These are phyloP conservation scores for Stromatinia cepivora DNA, from an alignment of 2,329 filamentous ascomycete species.

Conservation along the genomic window DNA sequence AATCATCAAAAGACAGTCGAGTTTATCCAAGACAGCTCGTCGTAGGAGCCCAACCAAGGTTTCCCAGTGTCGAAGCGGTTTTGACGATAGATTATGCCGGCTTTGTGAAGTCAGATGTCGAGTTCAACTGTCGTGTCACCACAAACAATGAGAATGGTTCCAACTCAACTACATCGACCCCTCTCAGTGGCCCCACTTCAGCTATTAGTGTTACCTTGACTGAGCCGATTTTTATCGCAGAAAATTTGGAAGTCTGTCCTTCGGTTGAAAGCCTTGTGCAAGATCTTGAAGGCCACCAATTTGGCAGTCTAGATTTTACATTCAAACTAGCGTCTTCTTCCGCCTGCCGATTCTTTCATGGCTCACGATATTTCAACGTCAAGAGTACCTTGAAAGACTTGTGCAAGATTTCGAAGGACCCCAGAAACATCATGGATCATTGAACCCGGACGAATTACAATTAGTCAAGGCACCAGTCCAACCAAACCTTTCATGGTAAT, in stretches of 20 bases:
- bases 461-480: neutral
- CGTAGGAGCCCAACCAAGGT: neutral
- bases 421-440: conserved; percentile 16
- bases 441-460: conserved; percentile 36
- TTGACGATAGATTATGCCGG: neutral
- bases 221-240: too few relatives aligned
- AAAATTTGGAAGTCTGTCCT: too few relatives aligned
- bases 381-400: too few relatives aligned
- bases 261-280: too few relatives aligned
- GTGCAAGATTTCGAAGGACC: too few relatives aligned
- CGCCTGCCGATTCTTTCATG: too few relatives aligned
- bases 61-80: neutral
- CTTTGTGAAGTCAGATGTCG: neutral
- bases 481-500: neutral
- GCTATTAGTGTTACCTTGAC: too few relatives aligned
- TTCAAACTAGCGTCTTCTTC: too few relatives aligned
- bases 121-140: neutral
- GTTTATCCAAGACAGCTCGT: neutral
- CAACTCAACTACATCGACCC: neutral
- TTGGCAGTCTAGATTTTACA: neutral
- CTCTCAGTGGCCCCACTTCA: neutral
- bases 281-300: neutral
- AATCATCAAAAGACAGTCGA: neutral
- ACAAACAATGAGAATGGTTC: neutral
- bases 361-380: too few relatives aligned